Base-by-base conservation (phyloP, 2,329 filamentous ascomycete species). In the Colletotrichum sp. region DNA sequence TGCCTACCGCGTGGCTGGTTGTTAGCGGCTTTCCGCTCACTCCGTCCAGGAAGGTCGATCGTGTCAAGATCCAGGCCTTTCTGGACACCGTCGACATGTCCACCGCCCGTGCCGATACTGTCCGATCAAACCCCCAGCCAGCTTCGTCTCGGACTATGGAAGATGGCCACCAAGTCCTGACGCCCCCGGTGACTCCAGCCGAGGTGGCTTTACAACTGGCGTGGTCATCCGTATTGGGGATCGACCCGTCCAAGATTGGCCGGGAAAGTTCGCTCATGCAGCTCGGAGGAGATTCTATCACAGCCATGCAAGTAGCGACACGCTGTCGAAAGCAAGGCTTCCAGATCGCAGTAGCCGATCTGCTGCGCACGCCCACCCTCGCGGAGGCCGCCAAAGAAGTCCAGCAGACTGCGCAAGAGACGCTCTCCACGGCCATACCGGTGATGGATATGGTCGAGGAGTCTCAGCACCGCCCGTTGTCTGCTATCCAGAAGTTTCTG, bases 261-360 rank as follows among this genome's bases (percentile, higher is more conserved):
- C 63, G 1, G 24, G 55, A 60, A 55, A 34, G 67, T 7, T 57
- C 43, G 7, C 67, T 73, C 34, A 39, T 73, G 21, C 36, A 28
- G 10, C 65, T 69, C 18, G 67, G 67, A 21, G 67, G 67, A 26
- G 67, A 69, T 7, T 69, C 67, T 8, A 69, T 69, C 57, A 32
- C n/a, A 26, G 67, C 67, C n/a, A 69, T 69, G 52, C 52, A 69
- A 26, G 30, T 69, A 4, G 67, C 59, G 43, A 43, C 64, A 13
- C 64, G 64, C 13, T 67, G 39, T 24, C 63, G 63, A 59, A 43
- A 43, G 39, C 39, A 43, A 43, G 39, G 39, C 39, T 43, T 43
- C 39, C 39, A 43, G 39, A n/a, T 43, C 39, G 39, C 39, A 6
- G 39, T 43, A 5, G 39, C 39, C 9, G 39, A 43, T 12, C 18